Percentiles rank a stretch among this genome's conserved stretches.
phyloP scores from a whole-genome alignment of 345 rosid genomes.

The Firmiana major region DNA sequence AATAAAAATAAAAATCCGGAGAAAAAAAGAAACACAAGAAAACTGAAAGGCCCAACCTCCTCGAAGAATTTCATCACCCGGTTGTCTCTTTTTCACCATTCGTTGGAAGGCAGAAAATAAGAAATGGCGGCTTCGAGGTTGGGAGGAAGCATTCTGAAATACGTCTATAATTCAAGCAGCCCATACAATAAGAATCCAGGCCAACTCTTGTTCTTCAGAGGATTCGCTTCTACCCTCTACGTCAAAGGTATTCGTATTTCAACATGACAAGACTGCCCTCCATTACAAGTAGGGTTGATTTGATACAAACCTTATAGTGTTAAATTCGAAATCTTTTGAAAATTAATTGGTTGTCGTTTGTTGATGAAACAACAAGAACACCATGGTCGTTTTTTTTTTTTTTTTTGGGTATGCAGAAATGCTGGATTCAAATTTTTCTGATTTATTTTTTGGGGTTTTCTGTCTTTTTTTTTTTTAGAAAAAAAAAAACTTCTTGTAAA shows the following conservation, averaged over 20 bases:
- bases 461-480: background rate
- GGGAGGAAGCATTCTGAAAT: conserved; percentile 15
- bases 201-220: conserved; percentile 22
- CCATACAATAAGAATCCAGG: conserved; percentile 5
- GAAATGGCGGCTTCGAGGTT: conserved; percentile 25
- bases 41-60: background rate
- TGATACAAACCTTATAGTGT: background rate
- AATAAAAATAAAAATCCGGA: background rate
- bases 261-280: background rate
- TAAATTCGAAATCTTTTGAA: conserved; percentile 22
- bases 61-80: too few species aligned
- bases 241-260: conserved; percentile 31
- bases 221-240: conserved; percentile 32
- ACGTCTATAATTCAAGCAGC: conserved; percentile 1
- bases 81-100: background rate
- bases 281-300: background rate
- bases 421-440: background rate
- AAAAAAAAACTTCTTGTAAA: background rate
- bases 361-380: conserved; percentile 33
- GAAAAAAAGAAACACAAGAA: background rate
- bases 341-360: conserved; percentile 29
- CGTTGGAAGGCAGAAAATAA: background rate
- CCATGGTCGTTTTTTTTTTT: conserved; percentile 22
- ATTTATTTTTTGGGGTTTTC: background rate
- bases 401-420: background rate